Percentiles rank a stretch among this genome's conserved stretches.
These are phyloP conservation scores for Leersia perrieri DNA, from an alignment of 176 grass and related monocot genomes.

Conservation along the genomic window DNA sequence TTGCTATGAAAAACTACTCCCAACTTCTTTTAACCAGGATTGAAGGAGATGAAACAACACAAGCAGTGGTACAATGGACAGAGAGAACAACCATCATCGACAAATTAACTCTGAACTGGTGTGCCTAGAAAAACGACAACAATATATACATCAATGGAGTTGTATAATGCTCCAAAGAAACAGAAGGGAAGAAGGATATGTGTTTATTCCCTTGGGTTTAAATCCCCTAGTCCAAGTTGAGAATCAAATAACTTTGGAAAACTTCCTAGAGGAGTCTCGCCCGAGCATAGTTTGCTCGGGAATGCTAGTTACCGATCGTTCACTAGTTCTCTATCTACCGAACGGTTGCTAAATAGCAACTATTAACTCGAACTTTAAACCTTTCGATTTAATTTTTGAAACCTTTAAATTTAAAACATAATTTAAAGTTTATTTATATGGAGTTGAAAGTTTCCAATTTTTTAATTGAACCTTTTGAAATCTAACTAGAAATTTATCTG, in stretches of 20 bases:
- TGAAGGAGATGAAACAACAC: background rate
- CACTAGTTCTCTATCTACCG: too few relatives aligned
- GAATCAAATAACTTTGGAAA: conserved; percentile 30
- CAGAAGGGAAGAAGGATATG: background rate
- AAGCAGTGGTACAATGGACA: too few relatives aligned
- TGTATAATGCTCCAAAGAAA: background rate
- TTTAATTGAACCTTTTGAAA: too few relatives aligned
- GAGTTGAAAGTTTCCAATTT: too few relatives aligned
- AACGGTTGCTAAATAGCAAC: too few relatives aligned
- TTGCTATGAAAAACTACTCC: background rate
- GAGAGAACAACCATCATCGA: background rate
- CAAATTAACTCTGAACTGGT: background rate
- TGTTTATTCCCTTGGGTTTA: conserved; percentile 20
- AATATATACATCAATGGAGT: background rate
- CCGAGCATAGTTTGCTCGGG: conserved; percentile 1
- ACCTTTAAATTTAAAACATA: too few relatives aligned
- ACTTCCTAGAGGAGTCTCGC: background rate
- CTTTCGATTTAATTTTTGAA: too few relatives aligned
- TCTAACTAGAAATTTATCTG: too few relatives aligned
- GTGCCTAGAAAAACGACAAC: conserved; percentile 11
- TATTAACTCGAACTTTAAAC: too few relatives aligned
- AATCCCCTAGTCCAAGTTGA: conserved; percentile 35
- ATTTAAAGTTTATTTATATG: too few relatives aligned
- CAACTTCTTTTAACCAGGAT: background rate
- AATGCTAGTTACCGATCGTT: too few relatives aligned